Base-by-base conservation (phyloP, 768 basidiomycete genomes). In the Scleroderma bovista region DNA sequence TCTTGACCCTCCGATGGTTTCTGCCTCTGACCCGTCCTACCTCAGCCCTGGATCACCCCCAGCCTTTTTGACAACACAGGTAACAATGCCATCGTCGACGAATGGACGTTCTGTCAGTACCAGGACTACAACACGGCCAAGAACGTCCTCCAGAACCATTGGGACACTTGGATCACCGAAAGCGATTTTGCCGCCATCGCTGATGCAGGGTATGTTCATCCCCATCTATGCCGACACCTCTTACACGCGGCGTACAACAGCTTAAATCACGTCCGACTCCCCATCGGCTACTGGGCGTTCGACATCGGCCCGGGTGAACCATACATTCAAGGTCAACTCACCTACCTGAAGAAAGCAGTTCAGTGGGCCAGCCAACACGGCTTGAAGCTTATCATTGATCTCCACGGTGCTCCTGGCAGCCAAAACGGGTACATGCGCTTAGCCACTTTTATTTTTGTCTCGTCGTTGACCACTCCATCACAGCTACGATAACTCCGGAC, bases 281-380 rank as follows among this genome's bases (percentile, higher is more conserved):
- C 90, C 13, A 88, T 94, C 39, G 93, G 91, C 12, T 95, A 88
- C 65, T 94, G 89, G 89, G 90, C 87, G 1, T 91, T 84, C 58
- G 89, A 93, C 51, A 81, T 91, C 32, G 75, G 78, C 19, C 72
- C 74, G 12, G 88, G 88, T 5, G 86, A 92, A 58, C 91, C 90
- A 7, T 91, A 77, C 63, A 79, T 88, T 51, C 77, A 80, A 66
- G 88, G 88, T 12, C 88, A 90, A 63, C 69, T 86, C 31, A 75
- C 81, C 17, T 90, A 85, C 67, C 69, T 91, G 19, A 55, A 72
- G 53, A 76, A 81, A 36, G 88, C 87, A 8, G 75, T 87, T 40
- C 62, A 62, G 20, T 92, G 89, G 82, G 92, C 93, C 2, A 67
- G 68, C 40, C 73, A 74, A 22, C 66, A 88, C 57, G 83, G 83